phyloP scores from a whole-genome alignment of 495 filamentous ascomycete species.

The Tricharina praecox region DNA sequence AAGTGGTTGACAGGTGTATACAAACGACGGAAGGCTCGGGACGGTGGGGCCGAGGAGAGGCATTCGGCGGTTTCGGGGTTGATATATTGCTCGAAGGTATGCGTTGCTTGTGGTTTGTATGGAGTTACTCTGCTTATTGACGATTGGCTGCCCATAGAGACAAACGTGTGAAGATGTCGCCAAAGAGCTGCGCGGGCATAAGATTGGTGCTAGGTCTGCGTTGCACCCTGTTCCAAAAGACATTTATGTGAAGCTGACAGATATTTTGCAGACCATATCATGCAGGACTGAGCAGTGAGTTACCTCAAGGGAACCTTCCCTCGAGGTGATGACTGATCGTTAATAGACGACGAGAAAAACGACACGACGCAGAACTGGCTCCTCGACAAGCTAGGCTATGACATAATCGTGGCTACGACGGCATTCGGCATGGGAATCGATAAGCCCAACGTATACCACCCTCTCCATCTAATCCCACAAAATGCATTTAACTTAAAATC shows the following conservation, averaged over 20 bases:
- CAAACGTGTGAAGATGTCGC: slow-evolving; percentile 62
- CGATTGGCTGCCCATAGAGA: slow-evolving; percentile 26
- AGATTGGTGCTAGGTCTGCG: slow-evolving; percentile 51
- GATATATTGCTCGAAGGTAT: slow-evolving; percentile 59
- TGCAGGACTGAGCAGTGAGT: slow-evolving; percentile 38
- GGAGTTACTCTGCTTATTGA: not conserved
- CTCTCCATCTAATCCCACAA: too few relatives aligned
- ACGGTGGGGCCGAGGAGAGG: slow-evolving; percentile 34
- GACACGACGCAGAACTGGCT: slow-evolving; percentile 58
- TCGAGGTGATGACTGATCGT: not conserved
- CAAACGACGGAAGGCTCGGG: slow-evolving; percentile 40
- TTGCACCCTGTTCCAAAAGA: not conserved
- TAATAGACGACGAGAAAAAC: slow-evolving; percentile 39
- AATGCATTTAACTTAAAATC: not conserved
- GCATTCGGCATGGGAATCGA: slow-evolving; percentile 98
- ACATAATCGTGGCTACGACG: slow-evolving; percentile 84
- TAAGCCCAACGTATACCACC: slow-evolving; percentile 45
- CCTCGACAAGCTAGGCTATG: slow-evolving; percentile 51
- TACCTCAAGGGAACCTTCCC: not conserved
- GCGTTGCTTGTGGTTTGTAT: not conserved
- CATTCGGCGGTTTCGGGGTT: slow-evolving; percentile 59
- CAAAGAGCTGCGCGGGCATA: slow-evolving; percentile 39
- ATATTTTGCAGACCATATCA: slow-evolving; percentile 35
- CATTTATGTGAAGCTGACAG: not conserved
- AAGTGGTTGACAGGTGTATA: slow-evolving; percentile 58